These are phyloP conservation scores for Penicillium crustosum DNA, from an alignment of 2,329 filamentous ascomycete genomes.

Conservation along the genomic window DNA sequence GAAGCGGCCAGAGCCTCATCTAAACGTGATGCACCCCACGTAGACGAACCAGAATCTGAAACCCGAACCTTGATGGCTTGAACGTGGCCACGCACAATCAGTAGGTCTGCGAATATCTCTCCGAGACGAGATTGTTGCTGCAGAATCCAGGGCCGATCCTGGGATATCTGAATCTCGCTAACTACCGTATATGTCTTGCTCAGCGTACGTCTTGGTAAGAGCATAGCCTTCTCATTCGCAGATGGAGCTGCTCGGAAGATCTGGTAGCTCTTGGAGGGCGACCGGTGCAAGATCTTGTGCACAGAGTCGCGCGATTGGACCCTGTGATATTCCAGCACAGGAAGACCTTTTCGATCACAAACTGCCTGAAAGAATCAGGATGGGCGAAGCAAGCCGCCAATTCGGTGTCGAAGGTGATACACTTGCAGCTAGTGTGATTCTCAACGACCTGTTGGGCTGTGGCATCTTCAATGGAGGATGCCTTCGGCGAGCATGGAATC, in stretches of 20 bases:
- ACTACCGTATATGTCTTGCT: slow-evolving; percentile 58
- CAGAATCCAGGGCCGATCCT: slow-evolving; percentile 61
- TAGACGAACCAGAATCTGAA: slow-evolving; percentile 63
- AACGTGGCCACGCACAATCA: slow-evolving; percentile 65
- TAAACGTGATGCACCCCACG: slow-evolving; percentile 61
- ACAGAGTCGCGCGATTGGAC: slow-evolving; percentile 57
- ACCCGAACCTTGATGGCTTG: slow-evolving; percentile 67
- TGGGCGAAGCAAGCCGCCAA: slow-evolving; percentile 61
- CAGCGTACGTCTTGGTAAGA: slow-evolving; percentile 58
- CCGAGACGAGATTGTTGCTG: slow-evolving; percentile 66
- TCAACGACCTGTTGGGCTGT: slow-evolving; percentile 63
- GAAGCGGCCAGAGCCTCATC: slow-evolving; percentile 56
- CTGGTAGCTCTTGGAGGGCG: slow-evolving; percentile 56
- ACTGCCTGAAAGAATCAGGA: slow-evolving; percentile 64
- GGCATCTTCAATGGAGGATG: slow-evolving; percentile 65
- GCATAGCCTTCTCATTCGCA: slow-evolving; percentile 56
- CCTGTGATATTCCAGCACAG: slow-evolving; percentile 53
- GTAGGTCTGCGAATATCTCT: slow-evolving; percentile 71
- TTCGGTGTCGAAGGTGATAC: slow-evolving; percentile 61
- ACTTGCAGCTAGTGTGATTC: slow-evolving; percentile 57
- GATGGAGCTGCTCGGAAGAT: slow-evolving; percentile 52
- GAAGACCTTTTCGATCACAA: slow-evolving; percentile 57
- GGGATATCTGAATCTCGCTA: slow-evolving; percentile 55
- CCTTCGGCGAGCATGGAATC: slow-evolving; percentile 71
- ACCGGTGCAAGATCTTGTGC: slow-evolving; percentile 52